Base-by-base conservation (phyloP, 495 filamentous ascomycete genomes). In the Hypomontagnella monticulosa region DNA sequence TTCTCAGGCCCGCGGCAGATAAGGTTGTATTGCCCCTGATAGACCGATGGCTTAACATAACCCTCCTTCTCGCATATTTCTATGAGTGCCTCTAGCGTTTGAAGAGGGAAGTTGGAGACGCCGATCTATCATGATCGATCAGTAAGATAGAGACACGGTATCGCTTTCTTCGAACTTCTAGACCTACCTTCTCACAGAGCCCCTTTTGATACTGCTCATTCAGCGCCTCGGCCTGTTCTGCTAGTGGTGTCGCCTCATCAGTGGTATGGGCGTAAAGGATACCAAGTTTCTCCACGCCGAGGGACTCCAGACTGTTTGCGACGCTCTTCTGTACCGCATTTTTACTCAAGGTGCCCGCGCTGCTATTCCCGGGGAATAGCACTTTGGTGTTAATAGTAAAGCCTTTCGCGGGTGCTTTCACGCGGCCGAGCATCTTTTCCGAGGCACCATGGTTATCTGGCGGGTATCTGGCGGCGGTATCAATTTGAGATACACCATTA, bases 21-120 rank as follows among this genome's bases (percentile, higher is more conserved):
- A 6, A 74, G 66, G 43, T 79, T 79, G 61, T 85, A 85, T 16
- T 80, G 70, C 2, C 82, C 79, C 59, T 86, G 81, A 60, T 83
- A 86, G 19, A 83, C 76, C 4, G 71, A 73, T 0, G 83, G 82
- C 40, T 78, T 76, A 51, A 81, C 58, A 60, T 73, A 82, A 34
- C 72, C 72, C 6, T 81, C 72, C 14, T 68, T 71, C 18, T 79
- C 75, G 63, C 79, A 81, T 43, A 82, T 76, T 34, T 63, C 56
- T 14, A 80, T 57, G 27, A 81, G 70, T 19, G 80, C 68, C 33
- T 76, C 69, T 9, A 84, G 74, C 58, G 80, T 76, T 4, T 69
- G 61, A 4, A 75, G 63, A 1, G 66, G 72, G 59, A 75, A 83
- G 59, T 84, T 84, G 47, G 77, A 81, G 8, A 83, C 59, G 1